Percentiles rank a stretch among this genome's conserved stretches.
Evolutionary conservation across 179 eudicot genomes (phyloP).

Genomic region (Beta lomatogona): DNA sequence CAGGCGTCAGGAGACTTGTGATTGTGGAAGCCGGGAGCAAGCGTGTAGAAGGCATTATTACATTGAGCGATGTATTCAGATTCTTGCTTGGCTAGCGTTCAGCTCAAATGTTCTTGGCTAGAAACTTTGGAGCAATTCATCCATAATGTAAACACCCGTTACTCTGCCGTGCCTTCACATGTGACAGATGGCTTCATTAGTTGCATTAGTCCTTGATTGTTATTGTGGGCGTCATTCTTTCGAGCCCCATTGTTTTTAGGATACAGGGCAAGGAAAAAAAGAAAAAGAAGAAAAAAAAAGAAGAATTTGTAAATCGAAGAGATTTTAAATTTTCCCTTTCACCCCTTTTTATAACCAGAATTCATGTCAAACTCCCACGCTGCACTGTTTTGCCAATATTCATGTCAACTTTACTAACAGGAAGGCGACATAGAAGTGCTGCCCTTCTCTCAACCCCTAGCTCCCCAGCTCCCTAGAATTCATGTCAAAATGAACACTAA

Average conservation of each 20-base stretch:
- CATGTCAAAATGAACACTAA: no score
- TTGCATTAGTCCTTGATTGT: slow-evolving; percentile 39
- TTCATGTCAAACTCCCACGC: slow-evolving; percentile 17
- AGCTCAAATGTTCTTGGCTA: slow-evolving; percentile 27
- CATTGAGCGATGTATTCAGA: slow-evolving; percentile 78
- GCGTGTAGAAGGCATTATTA: slow-evolving; percentile 90
- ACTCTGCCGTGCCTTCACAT: slow-evolving; percentile 27
- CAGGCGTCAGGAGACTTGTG: slow-evolving; percentile 89
- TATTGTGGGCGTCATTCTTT: slow-evolving; percentile 40
- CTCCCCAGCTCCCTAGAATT: neutral
- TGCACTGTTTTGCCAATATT: slow-evolving; percentile 29
- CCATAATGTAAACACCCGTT: slow-evolving; percentile 29
- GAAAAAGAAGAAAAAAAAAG: slow-evolving; percentile 17
- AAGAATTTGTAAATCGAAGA: slow-evolving; percentile 41
- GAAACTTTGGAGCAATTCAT: slow-evolving; percentile 27
- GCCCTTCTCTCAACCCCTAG: neutral
- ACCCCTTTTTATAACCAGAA: slow-evolving; percentile 23
- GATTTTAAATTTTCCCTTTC: slow-evolving; percentile 32
- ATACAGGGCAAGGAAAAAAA: slow-evolving; percentile 32
- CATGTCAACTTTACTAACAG: slow-evolving; percentile 23
- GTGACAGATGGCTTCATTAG: slow-evolving; percentile 38
- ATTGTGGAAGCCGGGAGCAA: slow-evolving; percentile 98
- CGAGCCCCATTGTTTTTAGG: slow-evolving; percentile 45
- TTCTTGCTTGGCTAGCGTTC: slow-evolving; percentile 68
- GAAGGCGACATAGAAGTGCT: slow-evolving; percentile 19